Evolutionary conservation across 1,284 basidiomycete genomes (phyloP).

Genomic region (Vanrija sp.): DNA sequence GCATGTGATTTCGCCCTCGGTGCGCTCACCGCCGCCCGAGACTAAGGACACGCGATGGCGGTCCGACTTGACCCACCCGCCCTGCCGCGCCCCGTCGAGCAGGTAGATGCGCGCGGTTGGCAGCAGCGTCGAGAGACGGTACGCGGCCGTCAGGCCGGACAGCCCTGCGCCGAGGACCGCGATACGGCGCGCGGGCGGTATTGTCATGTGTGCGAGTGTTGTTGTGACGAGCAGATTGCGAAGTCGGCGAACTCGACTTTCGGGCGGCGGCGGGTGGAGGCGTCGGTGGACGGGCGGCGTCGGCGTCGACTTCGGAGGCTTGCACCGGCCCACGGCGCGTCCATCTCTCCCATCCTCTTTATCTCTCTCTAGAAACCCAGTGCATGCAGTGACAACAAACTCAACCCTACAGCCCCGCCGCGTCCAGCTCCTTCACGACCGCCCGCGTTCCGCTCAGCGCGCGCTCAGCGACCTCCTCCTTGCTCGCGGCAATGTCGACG

Average conservation of each 20-base stretch:
- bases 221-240: neutral
- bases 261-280: neutral
- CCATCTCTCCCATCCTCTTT: too few relatives aligned
- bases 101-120: slow-evolving; percentile 3
- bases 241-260: neutral
- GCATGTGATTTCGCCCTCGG: slow-evolving; percentile 56
- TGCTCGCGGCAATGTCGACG: slow-evolving; percentile 59
- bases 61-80: slow-evolving; percentile 79
- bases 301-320: too few relatives aligned
- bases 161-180: slow-evolving; percentile 47
- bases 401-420: slow-evolving; percentile 8
- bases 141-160: slow-evolving; percentile 43
- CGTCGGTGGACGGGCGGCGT: neutral
- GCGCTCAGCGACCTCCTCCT: slow-evolving; percentile 58
- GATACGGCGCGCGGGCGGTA: slow-evolving; percentile 26
- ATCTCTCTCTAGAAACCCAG: neutral
- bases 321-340: too few relatives aligned
- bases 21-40: slow-evolving; percentile 2
- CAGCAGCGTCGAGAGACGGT: slow-evolving; percentile 27
- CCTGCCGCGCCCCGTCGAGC: slow-evolving; percentile 38
- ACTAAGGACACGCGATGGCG: slow-evolving; percentile 48
- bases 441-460: slow-evolving; percentile 41
- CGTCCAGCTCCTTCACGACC: slow-evolving; percentile 21
- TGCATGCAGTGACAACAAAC: neutral
- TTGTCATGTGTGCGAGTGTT: neutral